Conservation (phyloP, 2,329 filamentous ascomycete genomes). For the Hypomyces rosellus region DNA sequence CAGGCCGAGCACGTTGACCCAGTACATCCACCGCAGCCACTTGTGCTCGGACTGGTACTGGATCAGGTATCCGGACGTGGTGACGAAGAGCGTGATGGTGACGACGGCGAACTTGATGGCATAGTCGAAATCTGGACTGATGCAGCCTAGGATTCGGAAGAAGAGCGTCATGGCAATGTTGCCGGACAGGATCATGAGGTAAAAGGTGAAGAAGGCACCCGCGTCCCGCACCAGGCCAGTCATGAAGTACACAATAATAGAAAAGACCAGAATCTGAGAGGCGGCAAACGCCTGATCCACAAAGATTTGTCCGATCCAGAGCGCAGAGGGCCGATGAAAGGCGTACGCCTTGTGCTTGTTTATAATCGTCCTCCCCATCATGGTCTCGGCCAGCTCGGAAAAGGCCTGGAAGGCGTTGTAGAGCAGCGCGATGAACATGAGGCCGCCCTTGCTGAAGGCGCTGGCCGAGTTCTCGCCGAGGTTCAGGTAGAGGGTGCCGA, state of each 20-base stretch:
- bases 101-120: constrained; percentile 78
- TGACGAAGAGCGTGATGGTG: constrained; percentile 73
- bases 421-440: constrained; percentile 71
- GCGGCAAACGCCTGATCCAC: constrained; percentile 70
- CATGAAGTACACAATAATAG: constrained; percentile 76
- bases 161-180: constrained; percentile 71
- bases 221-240: constrained; percentile 61
- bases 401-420: constrained; percentile 89
- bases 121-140: constrained; percentile 76
- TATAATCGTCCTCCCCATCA: constrained; percentile 69
- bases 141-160: constrained; percentile 67
- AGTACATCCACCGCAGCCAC: constrained; percentile 77
- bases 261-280: constrained; percentile 64
- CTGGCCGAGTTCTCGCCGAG: constrained; percentile 59
- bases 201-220: constrained; percentile 73
- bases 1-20: constrained; percentile 67
- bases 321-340: constrained; percentile 73
- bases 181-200: constrained; percentile 60
- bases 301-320: constrained; percentile 78
- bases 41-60: constrained; percentile 69
- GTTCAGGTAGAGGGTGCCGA: constrained; percentile 73
- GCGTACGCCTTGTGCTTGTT: constrained; percentile 82
- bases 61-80: constrained; percentile 78
- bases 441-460: constrained; percentile 74
- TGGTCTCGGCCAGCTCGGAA: constrained; percentile 66